Base-by-base conservation (phyloP, 768 basidiomycete species). In the Clitopilus hobsonii region DNA sequence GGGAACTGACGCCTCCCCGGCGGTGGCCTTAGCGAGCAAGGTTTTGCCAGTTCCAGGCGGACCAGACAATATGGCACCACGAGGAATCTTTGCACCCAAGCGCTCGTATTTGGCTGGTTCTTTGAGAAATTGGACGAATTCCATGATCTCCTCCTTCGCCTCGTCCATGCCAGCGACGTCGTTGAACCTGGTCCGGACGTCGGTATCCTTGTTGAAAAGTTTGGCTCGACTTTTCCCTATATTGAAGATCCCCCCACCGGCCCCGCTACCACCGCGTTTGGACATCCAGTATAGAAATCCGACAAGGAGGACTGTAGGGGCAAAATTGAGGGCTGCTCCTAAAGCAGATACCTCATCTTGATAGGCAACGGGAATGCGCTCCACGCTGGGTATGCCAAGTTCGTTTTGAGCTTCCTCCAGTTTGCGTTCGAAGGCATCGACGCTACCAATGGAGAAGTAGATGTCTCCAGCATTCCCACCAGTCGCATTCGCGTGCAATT, bases 131-230 rank as follows among this genome's bases (percentile, higher is more conserved):
- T 97, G 95, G 68, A 99, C 97, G 62, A 98, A 99, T 69, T 99
- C 97, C 92, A 98, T 96, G 63, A 99, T 96, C 75, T 99, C 97
- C 76, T 95, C 91, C 78, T 99, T 99, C 41, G 95, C 97, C 72
- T 99, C 97, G 73, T 99, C 97, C 96, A 98, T 98, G 30, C 97
- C 97, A 13, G 97, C 97, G 16, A 99, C 93, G 67, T 99, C 94
- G 73, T 86, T 86, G 77, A 99, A 99, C 69, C 90, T 90, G 64
- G 89, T 85, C 67, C 85, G 89, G 66, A 98, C 88, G 52, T 95
- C 91, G 28, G 90, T 94, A 62, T 99, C 96, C 75, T 96, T 90
- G 77, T 98, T 98, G 75, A 98, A 98, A 66, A 97, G 75, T 71
- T 86, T 92, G 13, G 97, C 97, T 57, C 80, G 84, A 65, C 92